Evolutionary conservation across 176 grass and related monocot genomes (phyloP).

Genomic region (Musa troglodytarum): DNA sequence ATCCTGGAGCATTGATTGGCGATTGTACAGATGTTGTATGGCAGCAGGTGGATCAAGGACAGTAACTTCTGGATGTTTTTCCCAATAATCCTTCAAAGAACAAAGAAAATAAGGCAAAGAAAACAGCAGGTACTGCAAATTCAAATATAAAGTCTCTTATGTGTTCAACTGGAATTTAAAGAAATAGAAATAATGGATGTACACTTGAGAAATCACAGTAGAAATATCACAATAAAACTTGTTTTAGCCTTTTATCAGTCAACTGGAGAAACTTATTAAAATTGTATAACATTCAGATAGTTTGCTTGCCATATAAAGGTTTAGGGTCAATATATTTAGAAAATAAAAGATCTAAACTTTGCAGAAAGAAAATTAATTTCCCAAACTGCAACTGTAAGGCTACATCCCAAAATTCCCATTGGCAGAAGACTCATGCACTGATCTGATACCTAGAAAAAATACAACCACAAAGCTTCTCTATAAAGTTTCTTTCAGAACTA

Average conservation of each 20-base stretch:
- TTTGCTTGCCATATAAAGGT: neutral
- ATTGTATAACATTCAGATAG: neutral
- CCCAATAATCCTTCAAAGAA: conserved; percentile 56
- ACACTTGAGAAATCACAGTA: neutral
- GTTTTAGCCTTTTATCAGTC: neutral
- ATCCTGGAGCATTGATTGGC: conserved; percentile 92
- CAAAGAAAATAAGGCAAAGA: neutral
- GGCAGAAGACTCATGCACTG: no score
- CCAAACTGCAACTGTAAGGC: neutral
- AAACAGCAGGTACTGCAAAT: neutral
- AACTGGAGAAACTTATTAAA: neutral
- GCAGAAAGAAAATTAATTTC: neutral
- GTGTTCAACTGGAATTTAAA: no score
- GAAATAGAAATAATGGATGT: neutral
- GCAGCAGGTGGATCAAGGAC: conserved; percentile 81
- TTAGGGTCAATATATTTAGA: neutral
- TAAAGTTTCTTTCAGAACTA: no score
- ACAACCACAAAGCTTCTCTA: neutral
- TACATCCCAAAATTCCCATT: no score
- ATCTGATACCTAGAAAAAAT: neutral
- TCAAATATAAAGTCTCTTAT: no score
- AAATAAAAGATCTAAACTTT: neutral
- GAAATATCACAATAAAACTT: neutral
- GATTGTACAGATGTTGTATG: conserved; percentile 71
- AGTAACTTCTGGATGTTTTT: conserved; percentile 84